Conservation (phyloP, 306 rosid genomes). For the Sesbania bispinosa region DNA sequence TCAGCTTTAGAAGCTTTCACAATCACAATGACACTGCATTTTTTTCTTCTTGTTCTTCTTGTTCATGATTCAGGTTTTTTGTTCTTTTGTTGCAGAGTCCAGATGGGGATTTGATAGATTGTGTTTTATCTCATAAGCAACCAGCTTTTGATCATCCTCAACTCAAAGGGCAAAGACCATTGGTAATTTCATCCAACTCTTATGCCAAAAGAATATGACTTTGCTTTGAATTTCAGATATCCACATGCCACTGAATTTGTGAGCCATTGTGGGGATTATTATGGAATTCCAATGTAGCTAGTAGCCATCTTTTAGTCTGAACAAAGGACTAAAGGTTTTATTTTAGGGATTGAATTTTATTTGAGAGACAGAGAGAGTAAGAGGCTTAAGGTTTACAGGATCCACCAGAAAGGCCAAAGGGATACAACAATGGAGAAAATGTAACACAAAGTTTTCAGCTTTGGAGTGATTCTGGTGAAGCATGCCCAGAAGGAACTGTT, state of each 20-base stretch:
- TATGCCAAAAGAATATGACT: conserved; percentile 6
- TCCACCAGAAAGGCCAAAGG: conserved; percentile 83
- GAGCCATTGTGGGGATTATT: conserved; percentile 13
- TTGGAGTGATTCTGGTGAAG: conserved; percentile 76
- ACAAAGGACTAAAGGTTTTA: too few relatives aligned
- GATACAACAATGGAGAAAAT: conserved; percentile 36
- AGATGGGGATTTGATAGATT: conserved; percentile 94
- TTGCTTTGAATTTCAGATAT: not conserved
- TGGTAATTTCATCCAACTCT: conserved; percentile 41
- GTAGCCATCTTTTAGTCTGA: too few relatives aligned
- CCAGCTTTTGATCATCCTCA: conserved; percentile 90
- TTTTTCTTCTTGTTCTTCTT: not conserved
- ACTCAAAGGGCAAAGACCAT: conserved; percentile 70
- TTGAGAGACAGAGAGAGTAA: conserved; percentile 28
- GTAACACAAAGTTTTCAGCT: conserved; percentile 53
- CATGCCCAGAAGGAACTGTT: conserved; percentile 86
- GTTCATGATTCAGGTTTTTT: conserved; percentile 29
- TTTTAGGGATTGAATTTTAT: conserved; percentile 23
- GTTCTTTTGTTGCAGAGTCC: conserved; percentile 64
- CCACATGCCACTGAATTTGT: conserved; percentile 17
- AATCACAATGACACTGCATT: not conserved
- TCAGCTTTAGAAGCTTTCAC: not conserved
- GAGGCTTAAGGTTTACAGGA: conserved; percentile 56
- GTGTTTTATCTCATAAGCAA: conserved; percentile 78
- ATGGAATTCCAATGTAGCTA: conserved; percentile 1